phyloP scores from a whole-genome alignment of 2,329 filamentous ascomycete genomes.

The Penicillium expansum region DNA sequence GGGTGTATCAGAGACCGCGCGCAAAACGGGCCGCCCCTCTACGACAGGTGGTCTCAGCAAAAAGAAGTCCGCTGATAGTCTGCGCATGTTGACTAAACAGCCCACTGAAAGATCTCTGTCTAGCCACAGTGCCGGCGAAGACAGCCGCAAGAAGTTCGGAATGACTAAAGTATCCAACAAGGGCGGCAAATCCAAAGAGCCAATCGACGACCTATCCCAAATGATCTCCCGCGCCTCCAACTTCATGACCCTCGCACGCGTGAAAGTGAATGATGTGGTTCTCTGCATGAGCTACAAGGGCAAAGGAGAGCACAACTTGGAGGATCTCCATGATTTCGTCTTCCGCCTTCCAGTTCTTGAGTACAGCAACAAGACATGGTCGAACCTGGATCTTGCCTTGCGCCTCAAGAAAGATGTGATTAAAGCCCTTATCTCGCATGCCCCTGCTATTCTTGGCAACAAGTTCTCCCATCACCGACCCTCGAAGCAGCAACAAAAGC shows the following conservation, averaged over 20 bases:
- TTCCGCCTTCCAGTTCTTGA: constrained; percentile 93
- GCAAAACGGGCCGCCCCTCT: constrained; percentile 31
- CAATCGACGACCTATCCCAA: constrained; percentile 85
- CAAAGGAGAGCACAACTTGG: constrained; percentile 88
- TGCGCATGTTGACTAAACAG: constrained; percentile 37
- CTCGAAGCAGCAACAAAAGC: constrained; percentile 71
- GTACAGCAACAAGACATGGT: constrained; percentile 99
- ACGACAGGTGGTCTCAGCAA: constrained; percentile 35
- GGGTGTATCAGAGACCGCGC: constrained; percentile 21
- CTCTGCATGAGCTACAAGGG: constrained; percentile 96
- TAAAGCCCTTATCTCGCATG: constrained; percentile 89
- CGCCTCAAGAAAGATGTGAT: constrained; percentile 93
- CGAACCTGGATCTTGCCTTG: constrained; percentile 88
- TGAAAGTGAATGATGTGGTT: constrained; percentile 92
- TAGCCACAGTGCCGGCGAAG: constrained; percentile 32
- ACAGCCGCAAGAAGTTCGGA: constrained; percentile 51
- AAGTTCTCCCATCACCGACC: constrained; percentile 90
- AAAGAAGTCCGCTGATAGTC: constrained; percentile 44
- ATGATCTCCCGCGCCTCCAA: constrained; percentile 95
- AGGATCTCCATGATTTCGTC: constrained; percentile 96
- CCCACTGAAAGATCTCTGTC: constrained; percentile 39
- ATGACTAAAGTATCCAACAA: constrained; percentile 46
- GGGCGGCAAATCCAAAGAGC: constrained; percentile 58
- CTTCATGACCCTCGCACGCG: constrained; percentile 95
- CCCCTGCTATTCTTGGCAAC: constrained; percentile 94